Conservation (phyloP, 768 basidiomycete species). For the Gloeophyllum trabeum region DNA sequence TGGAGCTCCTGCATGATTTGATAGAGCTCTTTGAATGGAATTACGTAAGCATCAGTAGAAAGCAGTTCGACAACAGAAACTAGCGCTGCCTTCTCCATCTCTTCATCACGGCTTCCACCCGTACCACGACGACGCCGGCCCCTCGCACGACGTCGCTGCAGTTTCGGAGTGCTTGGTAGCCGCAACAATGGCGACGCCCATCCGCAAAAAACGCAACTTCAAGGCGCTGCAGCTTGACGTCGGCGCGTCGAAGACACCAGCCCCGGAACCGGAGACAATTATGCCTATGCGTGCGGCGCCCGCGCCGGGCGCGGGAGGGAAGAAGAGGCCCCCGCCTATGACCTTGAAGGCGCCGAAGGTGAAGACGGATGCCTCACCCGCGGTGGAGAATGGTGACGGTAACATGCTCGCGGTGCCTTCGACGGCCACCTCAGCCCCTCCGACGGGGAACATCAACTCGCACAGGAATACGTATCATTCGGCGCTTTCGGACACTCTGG, state of each 20-base stretch:
- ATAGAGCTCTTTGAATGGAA: too few relatives aligned
- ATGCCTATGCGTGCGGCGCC: slow-evolving; percentile 20
- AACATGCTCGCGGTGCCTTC: slow-evolving; percentile 36
- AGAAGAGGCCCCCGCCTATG: slow-evolving; percentile 80
- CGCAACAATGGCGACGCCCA: slow-evolving; percentile 36
- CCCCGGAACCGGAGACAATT: slow-evolving; percentile 24
- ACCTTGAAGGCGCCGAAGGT: slow-evolving; percentile 65
- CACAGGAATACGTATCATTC: slow-evolving; percentile 68
- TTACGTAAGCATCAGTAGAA: too few relatives aligned
- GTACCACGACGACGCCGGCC: background rate
- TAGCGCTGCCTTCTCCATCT: too few relatives aligned
- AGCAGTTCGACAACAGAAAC: too few relatives aligned
- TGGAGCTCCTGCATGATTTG: too few relatives aligned
- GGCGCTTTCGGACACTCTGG: slow-evolving; percentile 73
- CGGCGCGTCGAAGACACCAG: slow-evolving; percentile 25
- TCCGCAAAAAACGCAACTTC: slow-evolving; percentile 90
- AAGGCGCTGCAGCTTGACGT: slow-evolving; percentile 73
- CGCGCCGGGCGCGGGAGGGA: slow-evolving; percentile 29
- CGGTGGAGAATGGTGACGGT: slow-evolving; percentile 23
- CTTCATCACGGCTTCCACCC: background rate
- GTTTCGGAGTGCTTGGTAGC: background rate
- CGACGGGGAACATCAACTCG: slow-evolving; percentile 33
- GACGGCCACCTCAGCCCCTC: slow-evolving; percentile 41
- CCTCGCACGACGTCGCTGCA: background rate
- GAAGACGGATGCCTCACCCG: slow-evolving; percentile 14